Evolutionary conservation across 2,329 filamentous ascomycete genomes (phyloP), one percentile per base, ranked within the genome.

Genomic region (Ophiosphaerella korrae): DNA sequence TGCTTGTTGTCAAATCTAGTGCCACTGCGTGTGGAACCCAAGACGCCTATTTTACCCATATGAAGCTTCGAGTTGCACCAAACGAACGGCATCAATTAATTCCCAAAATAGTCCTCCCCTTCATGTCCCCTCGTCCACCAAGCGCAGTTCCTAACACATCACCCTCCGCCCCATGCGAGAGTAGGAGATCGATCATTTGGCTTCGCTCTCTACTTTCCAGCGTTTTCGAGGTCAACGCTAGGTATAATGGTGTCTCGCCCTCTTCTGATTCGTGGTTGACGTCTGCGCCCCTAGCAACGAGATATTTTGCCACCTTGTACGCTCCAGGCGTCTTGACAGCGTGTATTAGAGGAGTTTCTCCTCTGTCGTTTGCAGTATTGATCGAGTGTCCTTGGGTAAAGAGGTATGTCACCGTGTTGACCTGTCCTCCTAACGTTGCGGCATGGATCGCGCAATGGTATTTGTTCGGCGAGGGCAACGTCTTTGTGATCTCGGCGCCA

Each of bases 271-370:
- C 58, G 11, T 56, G 52, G 37, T 70, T 67, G n/a, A 71, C 64
- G 48, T 72, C 69, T 5, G 63, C 67, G 9, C 69, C 69, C 24
- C 55, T 56, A 24, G 70, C 68, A 7, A 69, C 42, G 18, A 72
- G 50, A 35, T 63, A 67, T 31, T 55, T 66, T 14, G 64, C 68
- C 4, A 68, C 62, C 26, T 56, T 42, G 42, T 60, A 66, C 8
- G 58, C 58, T 7, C 66, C 67, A 3, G 62, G 56, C 9, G 64
- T 67, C 34, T 53, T 64, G n/a, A 58, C 55, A 6, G 69, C 69
- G n/a, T 67, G 52, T 46, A 71, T 63, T 7, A 72, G 57, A 2
- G 69, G 63, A 13, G 69, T 72, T 42, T 72, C 69, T 11, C 66
- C 68, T n/a, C 52, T 24, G 1, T 44, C 41, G 29, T 70, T 70